phyloP scores from a whole-genome alignment of 129 eudicot species.

The Deinandra increscens region DNA sequence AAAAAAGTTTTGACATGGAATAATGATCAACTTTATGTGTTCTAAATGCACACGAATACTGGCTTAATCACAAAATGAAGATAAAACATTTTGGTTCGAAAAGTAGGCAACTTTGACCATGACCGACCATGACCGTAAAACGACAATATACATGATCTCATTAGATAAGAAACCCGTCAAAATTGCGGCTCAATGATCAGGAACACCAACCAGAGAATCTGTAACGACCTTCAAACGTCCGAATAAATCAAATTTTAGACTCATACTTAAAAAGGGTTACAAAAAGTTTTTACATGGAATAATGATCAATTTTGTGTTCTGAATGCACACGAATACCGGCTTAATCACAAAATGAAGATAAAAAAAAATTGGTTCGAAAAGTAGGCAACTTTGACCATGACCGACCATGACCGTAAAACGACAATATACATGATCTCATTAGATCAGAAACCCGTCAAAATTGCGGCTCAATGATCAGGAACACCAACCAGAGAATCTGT shows the following conservation, averaged over 20 bases:
- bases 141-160: constrained; percentile 29
- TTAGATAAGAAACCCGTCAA: constrained; percentile 10
- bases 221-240: neutral
- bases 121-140: constrained; percentile 17
- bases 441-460: constrained; percentile 5
- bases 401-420: constrained; percentile 34
- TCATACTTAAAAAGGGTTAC: no score
- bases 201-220: constrained; percentile 21
- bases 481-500: constrained; percentile 18
- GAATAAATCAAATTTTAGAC: constrained; percentile 10
- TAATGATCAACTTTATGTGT: constrained; percentile 13
- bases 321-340: constrained; percentile 17
- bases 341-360: constrained; percentile 24
- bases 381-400: constrained; percentile 28
- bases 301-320: constrained; percentile 12
- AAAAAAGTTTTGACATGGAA: constrained; percentile 2
- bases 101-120: constrained; percentile 28
- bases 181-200: constrained; percentile 24
- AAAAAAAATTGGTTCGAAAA: constrained; percentile 16
- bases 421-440: constrained; percentile 31
- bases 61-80: constrained; percentile 21
- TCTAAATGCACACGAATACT: constrained; percentile 17
- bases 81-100: constrained; percentile 14
- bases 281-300: constrained; percentile 1
- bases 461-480: constrained; percentile 24